Percentiles rank a stretch among this genome's conserved stretches.
Evolutionary conservation across 257 asterid genomes (phyloP).

Genomic region (Capsicum rhomboideum): DNA sequence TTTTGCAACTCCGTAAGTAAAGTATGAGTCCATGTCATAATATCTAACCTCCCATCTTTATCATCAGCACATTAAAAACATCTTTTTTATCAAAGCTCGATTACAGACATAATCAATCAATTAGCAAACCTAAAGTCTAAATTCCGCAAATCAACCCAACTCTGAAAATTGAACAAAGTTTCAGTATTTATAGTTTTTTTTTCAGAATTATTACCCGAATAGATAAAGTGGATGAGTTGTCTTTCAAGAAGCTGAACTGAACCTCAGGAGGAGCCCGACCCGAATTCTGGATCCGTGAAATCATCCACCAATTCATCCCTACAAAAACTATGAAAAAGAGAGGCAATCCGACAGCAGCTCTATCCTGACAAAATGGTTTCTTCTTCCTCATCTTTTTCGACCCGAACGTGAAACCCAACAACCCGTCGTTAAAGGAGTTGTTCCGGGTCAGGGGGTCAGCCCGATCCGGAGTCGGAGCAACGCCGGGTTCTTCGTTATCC

Average conservation of each 20-base stretch:
- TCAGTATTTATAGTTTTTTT: background rate
- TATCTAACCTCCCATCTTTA: background rate
- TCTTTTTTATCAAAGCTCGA: background rate
- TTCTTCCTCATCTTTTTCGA: slow-evolving; percentile 12
- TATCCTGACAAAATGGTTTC: slow-evolving; percentile 45
- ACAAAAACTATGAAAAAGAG: slow-evolving; percentile 38
- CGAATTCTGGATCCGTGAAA: slow-evolving; percentile 62
- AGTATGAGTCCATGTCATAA: background rate
- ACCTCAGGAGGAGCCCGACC: slow-evolving; percentile 25
- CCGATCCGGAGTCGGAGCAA: background rate
- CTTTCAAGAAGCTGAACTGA: slow-evolving; percentile 45
- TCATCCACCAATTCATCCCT: slow-evolving; percentile 69
- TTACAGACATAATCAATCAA: too few species aligned
- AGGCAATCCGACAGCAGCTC: slow-evolving; percentile 28
- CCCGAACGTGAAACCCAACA: slow-evolving; percentile 21
- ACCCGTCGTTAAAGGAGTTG: slow-evolving; percentile 20
- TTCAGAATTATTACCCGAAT: slow-evolving; percentile 40
- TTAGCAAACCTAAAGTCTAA: too few species aligned
- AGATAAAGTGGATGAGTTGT: slow-evolving; percentile 46
- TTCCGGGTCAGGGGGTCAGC: slow-evolving; percentile 2
- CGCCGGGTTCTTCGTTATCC: background rate
- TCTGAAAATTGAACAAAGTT: too few species aligned
- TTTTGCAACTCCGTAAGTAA: background rate
- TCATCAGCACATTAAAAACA: background rate
- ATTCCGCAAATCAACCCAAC: too few species aligned